phyloP scores from a whole-genome alignment of 2,329 filamentous ascomycete species.

The Calonectria leucothoes region DNA sequence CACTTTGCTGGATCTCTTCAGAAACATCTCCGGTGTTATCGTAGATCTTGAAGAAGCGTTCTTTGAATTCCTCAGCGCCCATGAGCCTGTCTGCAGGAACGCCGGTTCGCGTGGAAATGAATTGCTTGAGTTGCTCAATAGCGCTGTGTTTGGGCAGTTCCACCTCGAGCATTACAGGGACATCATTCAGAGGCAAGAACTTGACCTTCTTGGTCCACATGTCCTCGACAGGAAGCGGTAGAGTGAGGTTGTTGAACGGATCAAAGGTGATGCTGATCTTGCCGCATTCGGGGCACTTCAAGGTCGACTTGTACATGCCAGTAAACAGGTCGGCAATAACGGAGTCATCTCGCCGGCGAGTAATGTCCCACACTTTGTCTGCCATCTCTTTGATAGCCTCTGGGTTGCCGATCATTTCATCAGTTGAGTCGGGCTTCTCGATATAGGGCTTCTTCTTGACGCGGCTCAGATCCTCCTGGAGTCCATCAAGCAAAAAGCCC shows the following conservation, averaged over 20 bases:
- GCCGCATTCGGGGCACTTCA: constrained; percentile 89
- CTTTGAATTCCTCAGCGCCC: constrained; percentile 83
- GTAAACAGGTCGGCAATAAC: constrained; percentile 96
- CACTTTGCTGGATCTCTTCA: constrained; percentile 77
- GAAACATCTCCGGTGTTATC: constrained; percentile 75
- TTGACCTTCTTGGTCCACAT: constrained; percentile 81
- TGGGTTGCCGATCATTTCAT: constrained; percentile 90
- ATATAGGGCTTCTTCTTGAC: constrained; percentile 97
- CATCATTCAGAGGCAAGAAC: constrained; percentile 81
- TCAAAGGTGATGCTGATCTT: constrained; percentile 99
- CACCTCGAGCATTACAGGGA: constrained; percentile 77
- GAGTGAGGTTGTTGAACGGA: constrained; percentile 92
- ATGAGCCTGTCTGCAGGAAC: constrained; percentile 77
- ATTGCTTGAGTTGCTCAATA: constrained; percentile 76
- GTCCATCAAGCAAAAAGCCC: constrained; percentile 91
- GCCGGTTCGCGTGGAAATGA: constrained; percentile 74
- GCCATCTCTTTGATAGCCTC: constrained; percentile 87
- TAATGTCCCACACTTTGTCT: constrained; percentile 90
- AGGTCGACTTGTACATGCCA: constrained; percentile 97
- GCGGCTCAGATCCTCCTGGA: constrained; percentile 95
- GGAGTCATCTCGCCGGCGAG: constrained; percentile 91
- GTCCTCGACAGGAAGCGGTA: constrained; percentile 89
- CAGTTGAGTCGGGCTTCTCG: constrained; percentile 96
- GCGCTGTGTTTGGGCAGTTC: constrained; percentile 84
- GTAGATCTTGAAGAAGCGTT: constrained; percentile 89